These are phyloP conservation scores for Rhizopogon sp. DNA, from an alignment of 768 basidiomycete species.

Conservation along the genomic window DNA sequence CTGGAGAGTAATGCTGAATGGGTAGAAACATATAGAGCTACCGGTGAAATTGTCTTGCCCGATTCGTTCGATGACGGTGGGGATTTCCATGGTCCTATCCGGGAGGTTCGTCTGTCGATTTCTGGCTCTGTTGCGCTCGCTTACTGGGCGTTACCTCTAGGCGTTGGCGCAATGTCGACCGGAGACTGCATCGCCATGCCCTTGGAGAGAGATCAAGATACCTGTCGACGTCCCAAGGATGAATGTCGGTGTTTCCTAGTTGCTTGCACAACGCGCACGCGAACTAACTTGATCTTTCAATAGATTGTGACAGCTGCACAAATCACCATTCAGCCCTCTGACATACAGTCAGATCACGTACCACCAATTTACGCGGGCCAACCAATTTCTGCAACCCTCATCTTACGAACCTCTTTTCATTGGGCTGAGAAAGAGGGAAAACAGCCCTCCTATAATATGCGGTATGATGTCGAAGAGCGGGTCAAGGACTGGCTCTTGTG, in stretches of 20 bases:
- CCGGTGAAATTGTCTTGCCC: conserved; percentile 66
- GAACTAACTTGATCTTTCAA: not conserved
- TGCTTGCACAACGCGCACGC: conserved; percentile 7
- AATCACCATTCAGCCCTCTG: conserved; percentile 43
- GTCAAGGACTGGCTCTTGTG: conserved; percentile 86
- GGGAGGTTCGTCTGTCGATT: conserved; percentile 23
- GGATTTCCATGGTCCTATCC: conserved; percentile 19
- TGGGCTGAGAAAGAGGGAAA: conserved; percentile 57
- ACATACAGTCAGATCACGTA: conserved; percentile 18
- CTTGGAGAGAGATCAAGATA: conserved; percentile 75
- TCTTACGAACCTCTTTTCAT: conserved; percentile 68
- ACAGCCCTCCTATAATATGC: conserved; percentile 46
- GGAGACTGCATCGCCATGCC: conserved; percentile 25
- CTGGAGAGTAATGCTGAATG: conserved; percentile 60
- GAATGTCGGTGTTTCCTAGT: conserved; percentile 47
- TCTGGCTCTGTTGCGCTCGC: conserved; percentile 16
- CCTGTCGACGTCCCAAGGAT: conserved; percentile 84
- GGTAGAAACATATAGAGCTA: conserved; percentile 66
- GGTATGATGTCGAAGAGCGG: conserved; percentile 80
- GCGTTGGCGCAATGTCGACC: conserved; percentile 36
- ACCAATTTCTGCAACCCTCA: conserved; percentile 66
- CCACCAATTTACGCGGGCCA: conserved; percentile 78
- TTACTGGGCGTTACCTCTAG: conserved; percentile 26
- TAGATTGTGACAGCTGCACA: conserved; percentile 66
- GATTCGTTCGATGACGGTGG: conserved; percentile 23